phyloP scores from a whole-genome alignment of 2,329 filamentous ascomycete species.

The Pezicula radicicola region DNA sequence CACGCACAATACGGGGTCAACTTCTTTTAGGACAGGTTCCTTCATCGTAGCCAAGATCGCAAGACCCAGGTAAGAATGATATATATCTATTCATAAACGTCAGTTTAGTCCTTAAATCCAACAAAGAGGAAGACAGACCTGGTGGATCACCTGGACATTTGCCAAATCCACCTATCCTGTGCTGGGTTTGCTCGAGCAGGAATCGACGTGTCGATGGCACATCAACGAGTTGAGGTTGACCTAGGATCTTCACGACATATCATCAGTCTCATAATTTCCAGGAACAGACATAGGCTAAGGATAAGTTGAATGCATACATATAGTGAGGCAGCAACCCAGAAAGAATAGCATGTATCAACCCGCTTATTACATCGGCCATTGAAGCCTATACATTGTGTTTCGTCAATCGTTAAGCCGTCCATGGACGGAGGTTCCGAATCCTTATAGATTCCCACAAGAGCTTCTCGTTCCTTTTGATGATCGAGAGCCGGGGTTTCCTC shows the following conservation, averaged over 20 bases:
- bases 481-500: constrained; percentile 8
- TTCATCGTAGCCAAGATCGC: constrained; percentile 73
- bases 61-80: constrained; percentile 86
- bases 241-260: constrained; percentile 47
- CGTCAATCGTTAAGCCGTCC: constrained; percentile 13
- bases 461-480: background rate
- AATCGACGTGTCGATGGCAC: constrained; percentile 65
- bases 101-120: background rate
- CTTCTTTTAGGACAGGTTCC: constrained; percentile 63
- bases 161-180: constrained; percentile 79
- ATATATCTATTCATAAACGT: constrained; percentile 54
- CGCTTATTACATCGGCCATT: constrained; percentile 90
- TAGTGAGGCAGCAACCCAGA: constrained; percentile 77
- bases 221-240: constrained; percentile 55
- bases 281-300: background rate
- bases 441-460: constrained; percentile 11
- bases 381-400: constrained; percentile 61
- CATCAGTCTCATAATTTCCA: constrained; percentile 20
- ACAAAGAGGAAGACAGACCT: constrained; percentile 39
- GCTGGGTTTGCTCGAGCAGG: constrained; percentile 81
- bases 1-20: constrained; percentile 77
- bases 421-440: constrained; percentile 25
- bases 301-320: constrained; percentile 30
- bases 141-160: constrained; percentile 67
- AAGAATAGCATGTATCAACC: constrained; percentile 93